Evolutionary conservation across 164 flowering plant species (phyloP), one percentile per base, ranked within the genome.

Genomic region (Sedum album): DNA sequence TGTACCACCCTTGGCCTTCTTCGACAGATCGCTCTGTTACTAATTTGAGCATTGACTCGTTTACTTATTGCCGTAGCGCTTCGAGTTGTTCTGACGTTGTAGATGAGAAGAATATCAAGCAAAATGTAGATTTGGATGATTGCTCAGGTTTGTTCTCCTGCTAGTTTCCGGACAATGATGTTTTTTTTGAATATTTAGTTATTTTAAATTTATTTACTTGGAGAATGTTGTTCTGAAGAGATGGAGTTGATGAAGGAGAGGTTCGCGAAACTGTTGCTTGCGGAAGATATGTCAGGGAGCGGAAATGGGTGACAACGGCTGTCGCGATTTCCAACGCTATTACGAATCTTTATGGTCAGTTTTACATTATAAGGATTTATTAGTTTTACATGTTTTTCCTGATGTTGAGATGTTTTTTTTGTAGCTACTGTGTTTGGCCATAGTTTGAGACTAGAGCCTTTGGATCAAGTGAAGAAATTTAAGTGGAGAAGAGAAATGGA

Each of bases 281-380:
- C 92, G 49, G 96, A 90, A 73, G 96, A 90, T 66, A 88, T 89
- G 97, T 91, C 97, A 0, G 97, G 95, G 44, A 86, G 93, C 36
- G 90, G 91, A 4, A 86, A 87, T 61, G 97, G 97, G 93, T 91
- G 0, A 83, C 86, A 66, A 84, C 88, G 2, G 97, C 97, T 28
- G 84, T 91, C 3, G 91, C 97, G 1, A 85, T 88, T 67, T 89
- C 93, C 1, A 91, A 91, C 42, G 94, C 95, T 77, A 91, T 89
- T 21, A 88, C 97, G 1, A 87, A 89, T 73, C 88, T 88, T 31
- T 83, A 88, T 25, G 90, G 94, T 88, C 39, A 25, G 46, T 57
- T 41, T 21, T 51, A 51, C 28, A 28, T 17, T 5, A 30, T 51
- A 39, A 31, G 25, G 30, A 2, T 31, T 44, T 44, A 44, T 44